phyloP scores from a whole-genome alignment of 495 filamentous ascomycete genomes.

The Platismatia glauca region DNA sequence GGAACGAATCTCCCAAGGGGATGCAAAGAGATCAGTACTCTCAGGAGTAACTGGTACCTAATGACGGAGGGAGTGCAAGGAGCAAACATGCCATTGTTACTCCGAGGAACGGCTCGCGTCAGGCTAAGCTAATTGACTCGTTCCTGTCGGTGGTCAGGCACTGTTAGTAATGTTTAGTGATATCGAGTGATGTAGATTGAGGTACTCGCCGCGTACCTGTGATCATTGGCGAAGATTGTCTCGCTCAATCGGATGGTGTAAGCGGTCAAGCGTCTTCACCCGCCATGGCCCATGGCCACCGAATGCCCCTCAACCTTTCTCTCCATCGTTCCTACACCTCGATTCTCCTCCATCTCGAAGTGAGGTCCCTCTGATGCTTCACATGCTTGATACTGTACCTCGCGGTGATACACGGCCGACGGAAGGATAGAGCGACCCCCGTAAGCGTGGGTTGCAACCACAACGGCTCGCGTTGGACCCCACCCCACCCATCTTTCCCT shows the following conservation, averaged over 20 bases:
- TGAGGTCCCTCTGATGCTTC: too few relatives aligned
- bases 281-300: background rate
- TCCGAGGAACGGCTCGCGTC: background rate
- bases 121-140: background rate
- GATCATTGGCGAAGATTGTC: background rate
- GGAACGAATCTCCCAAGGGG: too few relatives aligned
- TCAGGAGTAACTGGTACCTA: too few relatives aligned
- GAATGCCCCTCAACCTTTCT: conserved; percentile 5
- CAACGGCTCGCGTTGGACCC: background rate
- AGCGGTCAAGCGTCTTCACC: conserved; percentile 7
- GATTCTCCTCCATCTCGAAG: too few relatives aligned
- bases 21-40: too few relatives aligned
- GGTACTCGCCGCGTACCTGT: background rate
- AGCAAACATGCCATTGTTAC: background rate
- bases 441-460: conserved; percentile 2
- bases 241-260: conserved; percentile 1
- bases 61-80: too few relatives aligned
- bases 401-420: background rate
- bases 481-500: conserved; percentile 9
- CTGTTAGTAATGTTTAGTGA: too few relatives aligned
- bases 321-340: background rate
- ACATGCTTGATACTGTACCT: background rate
- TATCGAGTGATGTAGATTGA: background rate
- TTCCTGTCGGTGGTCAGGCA: too few relatives aligned
- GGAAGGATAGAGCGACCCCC: background rate